Base-by-base conservation (phyloP, 345 rosid genomes). In the Ceriops zippeliana region DNA sequence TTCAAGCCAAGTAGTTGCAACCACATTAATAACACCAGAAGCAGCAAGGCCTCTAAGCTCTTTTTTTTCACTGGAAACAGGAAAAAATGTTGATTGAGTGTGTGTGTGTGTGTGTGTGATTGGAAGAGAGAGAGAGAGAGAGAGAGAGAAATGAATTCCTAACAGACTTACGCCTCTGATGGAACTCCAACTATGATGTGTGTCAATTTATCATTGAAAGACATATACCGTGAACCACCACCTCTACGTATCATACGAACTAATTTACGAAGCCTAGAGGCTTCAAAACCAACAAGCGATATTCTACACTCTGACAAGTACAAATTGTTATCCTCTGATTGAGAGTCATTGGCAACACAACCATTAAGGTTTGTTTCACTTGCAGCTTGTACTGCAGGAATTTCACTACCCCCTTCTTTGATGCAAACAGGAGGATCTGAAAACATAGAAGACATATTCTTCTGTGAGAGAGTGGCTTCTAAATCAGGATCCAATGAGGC, bases 221-320 rank as follows among this genome's bases (percentile, higher is more conserved):
- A 74, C 70, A 85, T 70, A 82, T 84, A 90, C 64, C 93, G 89
- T 10, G 97, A 91, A 58, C 86, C 97, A 75, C 96, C 99, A 71
- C 97, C 96, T 83, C 73, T 79, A 7, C 90, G 86, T 75, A 85
- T 84, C 82, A 91, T 81, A 80, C 79, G 83, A 68, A 91, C 88
- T 73, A 88, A 83, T 77, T 83, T 90, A 65, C 92, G 92, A 86
- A 90, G 74, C 77, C 84, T 96, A 79, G 83, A 80, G 80, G 88
- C 86, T 85, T 85, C 90, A 86, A 91, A 90, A n/a, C 97, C 97
- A 76, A 87, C 78, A 52, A 95, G 82, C 38, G 82, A 76, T 79
- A 95, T 81, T 73, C 83, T 82, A 75, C 97, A 91, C 49, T 90
- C 96, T 63, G 97, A 91, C 83, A 95, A 81, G 85, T 95, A 91